A percentile compares a stretch with the other conserved stretches of the same genome.
Conservation (phyloP, 208 protist species). For the Porcisia hertigi region DNA sequence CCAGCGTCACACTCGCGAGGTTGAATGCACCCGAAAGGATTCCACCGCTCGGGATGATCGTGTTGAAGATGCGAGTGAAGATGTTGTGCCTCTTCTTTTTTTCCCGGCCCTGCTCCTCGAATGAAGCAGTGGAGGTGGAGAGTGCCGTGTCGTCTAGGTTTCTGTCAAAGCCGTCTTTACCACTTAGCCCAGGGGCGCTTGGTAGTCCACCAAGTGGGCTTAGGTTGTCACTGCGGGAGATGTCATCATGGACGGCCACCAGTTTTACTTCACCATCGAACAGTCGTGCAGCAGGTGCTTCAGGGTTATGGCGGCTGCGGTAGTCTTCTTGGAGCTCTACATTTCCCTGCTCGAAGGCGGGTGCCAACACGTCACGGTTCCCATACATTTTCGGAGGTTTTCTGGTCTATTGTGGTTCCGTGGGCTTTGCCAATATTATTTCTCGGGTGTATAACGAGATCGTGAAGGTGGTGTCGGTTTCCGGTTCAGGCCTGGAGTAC, state of each 20-base stretch:
- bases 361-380: neutral
- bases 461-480: neutral
- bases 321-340: neutral
- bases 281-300: neutral
- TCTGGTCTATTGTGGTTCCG: neutral
- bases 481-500: neutral
- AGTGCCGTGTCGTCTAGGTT: neutral
- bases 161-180: neutral
- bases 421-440: neutral
- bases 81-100: constrained; percentile 8
- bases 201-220: too few relatives aligned
- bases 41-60: constrained; percentile 50
- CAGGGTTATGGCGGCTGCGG: neutral
- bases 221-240: neutral
- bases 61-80: constrained; percentile 17
- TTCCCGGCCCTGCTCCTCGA: neutral
- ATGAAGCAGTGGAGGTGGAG: neutral
- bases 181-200: neutral
- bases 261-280: neutral
- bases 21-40: constrained; percentile 50
- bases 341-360: neutral
- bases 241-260: neutral
- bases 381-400: neutral
- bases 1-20: constrained; percentile 57
- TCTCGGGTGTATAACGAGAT: neutral